Evolutionary conservation across 495 filamentous ascomycete genomes (phyloP), one percentile per base, ranked within the genome.

Genomic region (Aspergillus leporis): DNA sequence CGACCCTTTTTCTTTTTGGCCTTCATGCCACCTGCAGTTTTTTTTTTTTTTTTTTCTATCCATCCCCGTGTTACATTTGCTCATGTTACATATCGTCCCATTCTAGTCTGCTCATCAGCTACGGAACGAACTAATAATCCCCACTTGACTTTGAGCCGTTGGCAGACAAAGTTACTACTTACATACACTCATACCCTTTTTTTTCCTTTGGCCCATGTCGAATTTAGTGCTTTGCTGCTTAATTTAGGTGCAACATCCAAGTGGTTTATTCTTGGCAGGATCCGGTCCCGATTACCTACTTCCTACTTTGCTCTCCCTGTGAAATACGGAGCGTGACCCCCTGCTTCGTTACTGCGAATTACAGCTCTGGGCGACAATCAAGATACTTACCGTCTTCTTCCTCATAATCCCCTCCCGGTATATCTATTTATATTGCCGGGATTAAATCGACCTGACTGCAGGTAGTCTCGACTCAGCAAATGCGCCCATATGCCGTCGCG

Each of bases 401-500:
- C 21, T 23, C 19, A 8, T n/a, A 10, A 47, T 14, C 43, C 16
- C 13, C 4, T 14, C 32, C 4, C 38, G 38, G 38, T 18, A 41
- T 5, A 12, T 14, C n/a, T 2, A 5, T 16, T n/a, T 41, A 12
- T 14, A 38, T 32, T 13, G 32, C 41, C 21, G 34, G 32, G 8
- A 38, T 53, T 21, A 22, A 5, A 45, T n/a, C 48, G 34, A 31
- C 40, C 21, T 55, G 34, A 59, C 48, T 47, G 36, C 47, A 31
- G 50, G 53, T n/a, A 40, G 43, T 30, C 32, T 34, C 41, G 31
- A 22, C 50, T 25, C 13, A 53, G 18, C 61, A 54, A 60, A 77
- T 74, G 72, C 63, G 68, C 69, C 69, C 68, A 65, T 60, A 77
- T 78, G 75, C 72, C 77, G 66, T 69, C 74, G 64, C 70, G 65